Evolutionary conservation across 306 rosid genomes (phyloP).

Genomic region (Fagus crenata): DNA sequence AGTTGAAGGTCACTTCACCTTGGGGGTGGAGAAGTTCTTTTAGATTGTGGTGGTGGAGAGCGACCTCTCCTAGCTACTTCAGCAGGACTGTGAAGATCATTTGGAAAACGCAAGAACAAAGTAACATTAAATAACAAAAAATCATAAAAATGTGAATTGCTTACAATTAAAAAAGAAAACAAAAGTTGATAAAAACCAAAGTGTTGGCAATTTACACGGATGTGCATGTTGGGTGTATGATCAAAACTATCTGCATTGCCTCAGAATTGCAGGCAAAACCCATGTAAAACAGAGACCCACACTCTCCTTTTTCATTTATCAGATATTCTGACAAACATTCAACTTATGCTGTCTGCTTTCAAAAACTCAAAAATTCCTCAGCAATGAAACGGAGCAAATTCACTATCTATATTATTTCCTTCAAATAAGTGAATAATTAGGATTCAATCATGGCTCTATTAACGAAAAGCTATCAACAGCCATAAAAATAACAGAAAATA

Average conservation of each 20-base stretch:
- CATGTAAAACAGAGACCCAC: neutral
- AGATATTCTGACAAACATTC: too few relatives aligned
- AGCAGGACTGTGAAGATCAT: slow-evolving; percentile 42
- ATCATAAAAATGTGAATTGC: neutral
- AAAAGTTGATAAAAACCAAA: neutral
- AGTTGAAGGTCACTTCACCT: slow-evolving; percentile 43
- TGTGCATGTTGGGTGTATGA: neutral
- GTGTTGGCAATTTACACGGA: neutral
- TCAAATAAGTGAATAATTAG: too few relatives aligned
- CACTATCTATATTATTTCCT: too few relatives aligned
- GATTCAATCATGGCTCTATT: too few relatives aligned
- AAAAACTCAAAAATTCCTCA: too few relatives aligned
- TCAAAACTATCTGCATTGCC: neutral
- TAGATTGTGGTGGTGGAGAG: slow-evolving; percentile 67
- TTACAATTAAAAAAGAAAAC: neutral
- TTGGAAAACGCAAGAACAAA: neutral
- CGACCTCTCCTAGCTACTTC: slow-evolving; percentile 68
- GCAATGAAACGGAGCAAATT: too few relatives aligned
- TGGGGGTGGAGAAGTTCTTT: slow-evolving; percentile 73
- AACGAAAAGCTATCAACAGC: too few relatives aligned
- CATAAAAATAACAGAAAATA: too few relatives aligned
- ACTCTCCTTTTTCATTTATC: too few relatives aligned
- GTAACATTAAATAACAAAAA: neutral
- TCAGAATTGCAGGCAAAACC: neutral
- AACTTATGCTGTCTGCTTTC: too few relatives aligned